These are phyloP conservation scores for Ceratocystis ficicola DNA, from an alignment of 2,329 filamentous ascomycete genomes.

Conservation along the genomic window DNA sequence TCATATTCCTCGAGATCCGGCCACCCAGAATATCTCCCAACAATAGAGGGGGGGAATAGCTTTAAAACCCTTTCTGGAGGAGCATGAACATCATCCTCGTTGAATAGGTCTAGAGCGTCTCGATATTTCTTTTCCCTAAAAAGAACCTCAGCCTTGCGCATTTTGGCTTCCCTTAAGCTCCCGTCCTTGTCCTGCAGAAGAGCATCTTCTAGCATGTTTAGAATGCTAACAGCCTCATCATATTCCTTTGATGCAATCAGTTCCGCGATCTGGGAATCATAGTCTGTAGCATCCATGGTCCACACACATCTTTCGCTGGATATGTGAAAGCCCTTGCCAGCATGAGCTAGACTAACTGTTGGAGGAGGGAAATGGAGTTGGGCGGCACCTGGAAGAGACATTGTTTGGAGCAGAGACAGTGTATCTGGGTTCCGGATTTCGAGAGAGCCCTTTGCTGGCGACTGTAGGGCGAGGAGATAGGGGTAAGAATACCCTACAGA, in stretches of 20 bases:
- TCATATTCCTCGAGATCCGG: slow-evolving; percentile 36
- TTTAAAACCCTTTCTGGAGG: slow-evolving; percentile 79
- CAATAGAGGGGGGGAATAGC: slow-evolving; percentile 71
- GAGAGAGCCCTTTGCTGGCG: slow-evolving; percentile 68
- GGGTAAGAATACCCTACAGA: slow-evolving; percentile 93
- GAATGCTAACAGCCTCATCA: slow-evolving; percentile 83
- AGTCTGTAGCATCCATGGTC: slow-evolving; percentile 90
- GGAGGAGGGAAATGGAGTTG: slow-evolving; percentile 86
- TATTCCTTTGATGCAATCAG: slow-evolving; percentile 61
- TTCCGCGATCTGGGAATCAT: slow-evolving; percentile 77
- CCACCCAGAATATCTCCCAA: slow-evolving; percentile 62
- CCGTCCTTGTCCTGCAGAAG: slow-evolving; percentile 71
- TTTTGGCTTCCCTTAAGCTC: slow-evolving; percentile 73
- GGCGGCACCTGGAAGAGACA: slow-evolving; percentile 67
- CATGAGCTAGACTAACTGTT: slow-evolving; percentile 86
- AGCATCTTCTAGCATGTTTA: slow-evolving; percentile 85
- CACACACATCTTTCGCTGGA: slow-evolving; percentile 84
- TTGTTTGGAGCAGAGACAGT: slow-evolving; percentile 73
- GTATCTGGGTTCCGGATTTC: slow-evolving; percentile 92
- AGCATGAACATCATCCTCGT: slow-evolving; percentile 69
- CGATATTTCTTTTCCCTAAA: slow-evolving; percentile 76
- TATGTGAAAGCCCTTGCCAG: slow-evolving; percentile 89
- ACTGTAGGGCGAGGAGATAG: slow-evolving; percentile 77
- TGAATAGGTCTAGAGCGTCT: slow-evolving; percentile 79
- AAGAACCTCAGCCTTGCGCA: slow-evolving; percentile 74